Conservation (phyloP, 495 filamentous ascomycete genomes). For the Geoglossum glabrum region DNA sequence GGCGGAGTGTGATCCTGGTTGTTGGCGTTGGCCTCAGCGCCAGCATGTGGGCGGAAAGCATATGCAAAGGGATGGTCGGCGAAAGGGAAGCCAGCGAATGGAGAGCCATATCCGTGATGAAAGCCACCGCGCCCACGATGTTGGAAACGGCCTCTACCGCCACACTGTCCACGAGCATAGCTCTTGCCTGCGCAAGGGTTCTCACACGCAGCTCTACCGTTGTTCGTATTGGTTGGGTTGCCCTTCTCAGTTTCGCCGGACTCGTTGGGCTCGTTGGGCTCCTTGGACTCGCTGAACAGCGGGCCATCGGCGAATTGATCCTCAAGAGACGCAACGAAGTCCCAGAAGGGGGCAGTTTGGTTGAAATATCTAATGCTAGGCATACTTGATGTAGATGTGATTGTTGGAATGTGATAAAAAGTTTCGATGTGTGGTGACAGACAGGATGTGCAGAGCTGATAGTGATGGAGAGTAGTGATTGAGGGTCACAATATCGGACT, state of each 20-base stretch:
- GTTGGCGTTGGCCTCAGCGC: constrained; percentile 7
- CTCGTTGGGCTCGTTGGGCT: not conserved
- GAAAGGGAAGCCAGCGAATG: not conserved
- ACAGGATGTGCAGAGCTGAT: not conserved
- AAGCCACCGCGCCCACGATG: not conserved
- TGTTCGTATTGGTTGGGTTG: not conserved
- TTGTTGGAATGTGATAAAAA: not conserved
- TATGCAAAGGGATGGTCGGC: not conserved
- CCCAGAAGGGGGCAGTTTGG: constrained; percentile 25
- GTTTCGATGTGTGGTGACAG: not conserved
- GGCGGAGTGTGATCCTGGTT: constrained; percentile 39
- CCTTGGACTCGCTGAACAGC: not conserved
- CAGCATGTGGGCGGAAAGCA: not conserved
- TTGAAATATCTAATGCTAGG: constrained; percentile 23
- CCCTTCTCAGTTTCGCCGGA: not conserved
- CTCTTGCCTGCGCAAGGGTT: not conserved
- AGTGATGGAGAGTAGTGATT: too few relatives aligned
- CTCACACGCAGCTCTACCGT: not conserved
- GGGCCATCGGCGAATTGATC: constrained; percentile 18
- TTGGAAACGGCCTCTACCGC: not conserved
- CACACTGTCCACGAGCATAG: not conserved
- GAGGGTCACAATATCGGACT: too few relatives aligned
- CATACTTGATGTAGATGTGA: constrained; percentile 11
- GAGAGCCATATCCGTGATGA: not conserved
- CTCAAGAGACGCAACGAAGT: constrained; percentile 22